Evolutionary conservation across 106 monocot species (phyloP).

Genomic region (Amphibolis antarctica): DNA sequence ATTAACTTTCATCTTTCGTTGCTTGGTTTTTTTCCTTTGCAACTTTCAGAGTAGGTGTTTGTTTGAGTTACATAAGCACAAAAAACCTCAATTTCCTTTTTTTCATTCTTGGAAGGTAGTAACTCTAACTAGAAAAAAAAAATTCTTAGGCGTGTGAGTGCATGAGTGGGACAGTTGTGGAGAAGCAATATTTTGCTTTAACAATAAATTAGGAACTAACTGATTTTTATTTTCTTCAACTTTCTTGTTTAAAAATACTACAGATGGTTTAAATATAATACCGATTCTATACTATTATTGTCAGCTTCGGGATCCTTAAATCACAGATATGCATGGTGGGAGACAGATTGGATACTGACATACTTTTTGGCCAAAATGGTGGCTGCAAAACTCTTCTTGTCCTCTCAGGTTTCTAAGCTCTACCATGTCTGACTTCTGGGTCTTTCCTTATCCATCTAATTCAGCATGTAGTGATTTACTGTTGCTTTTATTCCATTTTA

Average conservation of each 20-base stretch:
- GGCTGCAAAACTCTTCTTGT: constrained; percentile 98
- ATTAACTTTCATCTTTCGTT: not conserved
- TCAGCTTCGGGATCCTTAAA: constrained; percentile 68
- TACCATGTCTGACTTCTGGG: not conserved
- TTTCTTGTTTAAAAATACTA: not conserved
- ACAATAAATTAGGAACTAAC: not conserved
- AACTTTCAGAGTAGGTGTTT: not conserved
- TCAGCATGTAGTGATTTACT: too few species aligned
- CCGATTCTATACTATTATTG: not conserved
- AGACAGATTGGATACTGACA: constrained; percentile 90
- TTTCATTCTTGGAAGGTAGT: too few species aligned
- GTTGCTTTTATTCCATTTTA: not conserved
- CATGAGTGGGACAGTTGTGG: too few species aligned
- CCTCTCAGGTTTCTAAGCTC: constrained; percentile 56
- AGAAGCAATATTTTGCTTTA: not conserved
- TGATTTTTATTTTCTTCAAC: not conserved
- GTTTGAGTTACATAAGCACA: not conserved
- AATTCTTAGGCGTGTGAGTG: too few species aligned
- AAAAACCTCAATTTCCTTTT: too few species aligned
- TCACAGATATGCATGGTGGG: constrained; percentile 99
- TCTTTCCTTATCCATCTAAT: not conserved
- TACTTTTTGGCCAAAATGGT: constrained; percentile 95
- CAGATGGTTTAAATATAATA: not conserved
- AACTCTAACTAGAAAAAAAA: too few species aligned
- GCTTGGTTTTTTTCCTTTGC: not conserved